Conservation (phyloP, 306 rosid genomes). For the Sphenostylis stenocarpa region DNA sequence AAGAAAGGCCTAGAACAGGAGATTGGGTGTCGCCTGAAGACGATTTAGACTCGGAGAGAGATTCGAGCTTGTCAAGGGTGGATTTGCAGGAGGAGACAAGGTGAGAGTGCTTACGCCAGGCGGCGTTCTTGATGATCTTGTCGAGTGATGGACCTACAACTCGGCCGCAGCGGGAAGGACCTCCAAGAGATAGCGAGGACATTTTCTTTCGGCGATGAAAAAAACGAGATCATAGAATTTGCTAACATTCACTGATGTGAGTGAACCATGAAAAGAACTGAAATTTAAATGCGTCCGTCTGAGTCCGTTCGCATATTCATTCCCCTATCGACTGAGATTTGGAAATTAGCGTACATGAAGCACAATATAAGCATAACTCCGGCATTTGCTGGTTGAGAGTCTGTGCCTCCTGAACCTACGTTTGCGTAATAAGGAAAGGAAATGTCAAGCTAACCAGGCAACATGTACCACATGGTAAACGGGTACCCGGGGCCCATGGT, state of each 20-base stretch:
- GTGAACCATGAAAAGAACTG: background rate
- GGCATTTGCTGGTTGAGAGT: constrained; percentile 30
- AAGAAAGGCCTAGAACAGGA: constrained; percentile 62
- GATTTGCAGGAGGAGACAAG: constrained; percentile 92
- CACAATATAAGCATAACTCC: constrained; percentile 25
- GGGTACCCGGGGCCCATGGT: too few relatives aligned
- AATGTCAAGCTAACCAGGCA: background rate
- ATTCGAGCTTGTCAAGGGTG: constrained; percentile 86
- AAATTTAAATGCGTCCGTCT: background rate
- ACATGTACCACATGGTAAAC: background rate
- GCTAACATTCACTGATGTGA: constrained; percentile 29
- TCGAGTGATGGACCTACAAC: constrained; percentile 89
- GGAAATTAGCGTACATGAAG: constrained; percentile 20
- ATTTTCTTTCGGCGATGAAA: constrained; percentile 39
- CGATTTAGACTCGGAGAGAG: constrained; percentile 60
- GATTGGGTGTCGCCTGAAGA: constrained; percentile 44
- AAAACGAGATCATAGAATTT: constrained; percentile 24
- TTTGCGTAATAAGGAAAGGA: constrained; percentile 8
- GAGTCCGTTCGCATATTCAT: constrained; percentile 28
- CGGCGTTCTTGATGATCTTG: constrained; percentile 93
- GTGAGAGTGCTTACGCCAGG: constrained; percentile 97
- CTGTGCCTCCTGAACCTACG: constrained; percentile 35
- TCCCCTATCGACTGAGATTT: constrained; percentile 3
- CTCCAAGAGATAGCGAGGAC: constrained; percentile 97
- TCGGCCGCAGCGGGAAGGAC: constrained; percentile 85